Base-by-base conservation (phyloP, 2,329 filamentous ascomycete species). In the Aureobasidium lini region DNA sequence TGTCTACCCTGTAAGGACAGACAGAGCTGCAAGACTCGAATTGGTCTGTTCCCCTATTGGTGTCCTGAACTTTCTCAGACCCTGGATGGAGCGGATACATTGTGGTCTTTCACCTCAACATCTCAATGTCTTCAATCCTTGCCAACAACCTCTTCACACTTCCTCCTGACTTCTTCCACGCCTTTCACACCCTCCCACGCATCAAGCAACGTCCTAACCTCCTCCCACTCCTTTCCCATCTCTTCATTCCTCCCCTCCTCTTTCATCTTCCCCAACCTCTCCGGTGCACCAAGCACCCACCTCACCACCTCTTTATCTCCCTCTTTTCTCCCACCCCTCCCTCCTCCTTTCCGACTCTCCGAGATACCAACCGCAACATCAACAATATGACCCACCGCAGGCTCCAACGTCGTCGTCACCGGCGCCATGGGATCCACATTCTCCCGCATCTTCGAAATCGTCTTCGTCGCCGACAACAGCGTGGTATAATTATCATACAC, bases 401-500 rank as follows among this genome's bases (percentile, higher is more conserved):
- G 84, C 64, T 87, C 84, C 34, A 92, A 79, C 0, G 86, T 90
- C 47, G 84, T 85, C 2, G 86, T 87, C 72, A 88, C 85, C 1
- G 88, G 87, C 61, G 87, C 87, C 48, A 91, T 71, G 3, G 48
- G 88, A 66, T 91, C 88, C 88, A 93, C 92, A 64, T 86, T 90
- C 34, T 83, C 81, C 60, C 89, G 81, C 89, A 94, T 92, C 78
- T 85, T 62, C 52, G 89, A 83, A 68, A 99, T 99, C 3, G 93
- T 97, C 73, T 96, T 93, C 10, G 95, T 96, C 1, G 94, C 94
- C n/a, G 87, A 84, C 65, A 99, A 96, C 65, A 99, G 76, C 75
- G 97, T 97, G 66, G 88, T 94, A 73, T 97, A 99, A 71, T 99
- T 99, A 72, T 99, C 93, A 72, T 99, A 99, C 4, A 99, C 94